Conservation (phyloP, 306 rosid species). For the Hippophae tibetana region DNA sequence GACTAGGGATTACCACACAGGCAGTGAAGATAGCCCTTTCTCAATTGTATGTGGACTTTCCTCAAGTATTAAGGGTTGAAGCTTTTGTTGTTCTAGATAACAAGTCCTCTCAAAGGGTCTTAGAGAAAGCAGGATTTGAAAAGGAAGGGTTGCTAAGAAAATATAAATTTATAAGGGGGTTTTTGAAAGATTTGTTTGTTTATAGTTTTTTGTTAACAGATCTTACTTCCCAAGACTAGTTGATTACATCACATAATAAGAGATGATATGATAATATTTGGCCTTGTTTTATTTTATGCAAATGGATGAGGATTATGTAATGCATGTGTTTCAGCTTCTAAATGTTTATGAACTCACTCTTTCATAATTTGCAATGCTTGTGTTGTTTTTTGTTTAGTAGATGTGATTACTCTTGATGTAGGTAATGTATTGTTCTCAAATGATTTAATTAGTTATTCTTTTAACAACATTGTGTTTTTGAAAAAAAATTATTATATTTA, state of each 20-base stretch:
- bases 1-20: conserved; percentile 39
- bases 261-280: too few species aligned
- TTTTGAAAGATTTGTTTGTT: conserved; percentile 24
- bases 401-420: too few species aligned
- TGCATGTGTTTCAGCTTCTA: too few species aligned
- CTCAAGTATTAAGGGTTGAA: conserved; percentile 42
- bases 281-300: too few species aligned
- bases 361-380: too few species aligned
- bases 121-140: conserved; percentile 54
- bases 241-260: not conserved
- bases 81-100: conserved; percentile 30
- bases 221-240: not conserved
- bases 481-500: too few species aligned
- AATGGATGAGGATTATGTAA: too few species aligned
- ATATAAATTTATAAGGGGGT: conserved; percentile 31
- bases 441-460: too few species aligned
- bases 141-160: conserved; percentile 53
- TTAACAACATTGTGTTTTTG: too few species aligned
- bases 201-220: conserved; percentile 38
- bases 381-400: too few species aligned
- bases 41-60: conserved; percentile 33
- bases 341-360: too few species aligned
- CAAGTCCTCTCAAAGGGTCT: conserved; percentile 50
- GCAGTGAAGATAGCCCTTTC: conserved; percentile 34
- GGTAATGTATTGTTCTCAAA: too few species aligned